phyloP scores from a whole-genome alignment of 1,139 yeast species.

The Saccharomyces hybrid region DNA sequence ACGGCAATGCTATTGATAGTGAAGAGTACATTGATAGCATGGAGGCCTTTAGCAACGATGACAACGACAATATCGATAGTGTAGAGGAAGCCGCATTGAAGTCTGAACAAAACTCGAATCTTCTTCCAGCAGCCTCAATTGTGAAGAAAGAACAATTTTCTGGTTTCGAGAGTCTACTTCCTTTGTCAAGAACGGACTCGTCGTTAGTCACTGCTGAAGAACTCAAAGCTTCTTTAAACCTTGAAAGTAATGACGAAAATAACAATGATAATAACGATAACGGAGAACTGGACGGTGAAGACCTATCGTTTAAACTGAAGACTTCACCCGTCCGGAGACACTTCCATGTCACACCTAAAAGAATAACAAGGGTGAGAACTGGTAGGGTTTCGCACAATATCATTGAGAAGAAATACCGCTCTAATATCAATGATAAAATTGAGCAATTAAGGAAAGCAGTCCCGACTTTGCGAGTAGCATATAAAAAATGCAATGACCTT shows the following conservation, averaged over 20 bases:
- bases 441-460: constrained; percentile 61
- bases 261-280: not conserved
- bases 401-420: constrained; percentile 69
- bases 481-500: constrained; percentile 33
- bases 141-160: not conserved
- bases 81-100: constrained; percentile 1
- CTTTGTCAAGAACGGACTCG: not conserved
- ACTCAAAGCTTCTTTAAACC: not conserved
- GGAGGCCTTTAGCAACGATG: constrained; percentile 1
- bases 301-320: not conserved
- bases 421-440: constrained; percentile 64
- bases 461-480: constrained; percentile 45
- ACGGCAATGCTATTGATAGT: not conserved
- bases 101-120: not conserved
- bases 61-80: constrained; percentile 5
- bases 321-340: not conserved
- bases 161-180: not conserved
- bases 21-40: not conserved
- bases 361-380: constrained; percentile 12
- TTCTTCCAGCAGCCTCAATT: not conserved
- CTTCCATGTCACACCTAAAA: constrained; percentile 10
- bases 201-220: not conserved
- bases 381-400: constrained; percentile 59
- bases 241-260: not conserved
- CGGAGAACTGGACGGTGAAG: not conserved